phyloP scores from a whole-genome alignment of 2,329 filamentous ascomycete genomes.

The Amylocarpus encephaloides region DNA sequence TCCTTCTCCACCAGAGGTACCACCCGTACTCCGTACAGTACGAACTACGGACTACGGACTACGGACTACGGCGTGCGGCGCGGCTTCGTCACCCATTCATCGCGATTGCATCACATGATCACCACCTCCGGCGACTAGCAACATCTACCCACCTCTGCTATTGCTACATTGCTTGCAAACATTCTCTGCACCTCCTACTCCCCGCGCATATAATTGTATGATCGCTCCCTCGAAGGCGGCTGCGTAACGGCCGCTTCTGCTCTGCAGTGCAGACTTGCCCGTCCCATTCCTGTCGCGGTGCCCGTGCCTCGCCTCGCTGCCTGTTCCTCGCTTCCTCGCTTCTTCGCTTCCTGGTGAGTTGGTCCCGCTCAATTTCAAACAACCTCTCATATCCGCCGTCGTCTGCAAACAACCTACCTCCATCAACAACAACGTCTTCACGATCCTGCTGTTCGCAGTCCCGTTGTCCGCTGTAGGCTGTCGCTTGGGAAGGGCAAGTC shows the following conservation, averaged over 20 bases:
- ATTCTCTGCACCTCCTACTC: neutral
- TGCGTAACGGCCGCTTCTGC: too few species aligned
- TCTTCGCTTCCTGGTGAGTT: neutral
- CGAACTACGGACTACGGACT: too few species aligned
- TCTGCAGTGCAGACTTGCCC: too few species aligned
- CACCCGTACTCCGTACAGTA: too few species aligned
- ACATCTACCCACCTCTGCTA: neutral
- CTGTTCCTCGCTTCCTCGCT: conserved; percentile 7
- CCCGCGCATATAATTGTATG: conserved; percentile 1
- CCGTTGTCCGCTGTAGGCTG: neutral
- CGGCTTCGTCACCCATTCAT: too few species aligned
- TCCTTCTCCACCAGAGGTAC: too few species aligned
- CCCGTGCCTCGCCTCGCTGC: neutral
- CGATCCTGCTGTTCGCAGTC: neutral
- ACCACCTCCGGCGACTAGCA: neutral
- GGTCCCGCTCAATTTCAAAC: conserved; percentile 9
- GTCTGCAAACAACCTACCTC: neutral
- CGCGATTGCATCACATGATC: too few species aligned
- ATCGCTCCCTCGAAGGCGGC: neutral
- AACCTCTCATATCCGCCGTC: conserved; percentile 4
- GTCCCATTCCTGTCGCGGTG: neutral
- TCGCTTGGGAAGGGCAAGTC: neutral
- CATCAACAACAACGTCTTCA: neutral
- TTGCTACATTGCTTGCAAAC: neutral
- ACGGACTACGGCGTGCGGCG: too few species aligned